Base-by-base conservation (phyloP, 345 rosid species). In the Brassica carinata region DNA sequence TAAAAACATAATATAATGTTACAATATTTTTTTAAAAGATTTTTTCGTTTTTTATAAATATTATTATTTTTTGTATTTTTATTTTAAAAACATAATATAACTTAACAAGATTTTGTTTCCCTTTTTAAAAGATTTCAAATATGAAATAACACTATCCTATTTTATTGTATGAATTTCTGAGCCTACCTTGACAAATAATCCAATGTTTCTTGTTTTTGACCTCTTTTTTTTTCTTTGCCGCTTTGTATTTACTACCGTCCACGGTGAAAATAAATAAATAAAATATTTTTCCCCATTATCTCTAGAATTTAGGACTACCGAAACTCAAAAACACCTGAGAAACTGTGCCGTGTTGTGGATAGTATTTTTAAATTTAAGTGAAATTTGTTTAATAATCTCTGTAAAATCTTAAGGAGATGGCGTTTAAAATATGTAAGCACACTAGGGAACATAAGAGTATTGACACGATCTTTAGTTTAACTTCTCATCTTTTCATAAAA, bases 271-370 rank as follows among this genome's bases (percentile, higher is more conserved):
- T 10, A 61, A 61, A 59, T 59, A 59, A 74, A 23, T 23, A 64
- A 1, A 40, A n/a, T 19, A 4, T 26, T 64, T 67, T 40, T 40
- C 10, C 43, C 48, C 14, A 40, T 40, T 2, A 57, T 80, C 59
- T 71, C 53, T 71, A 81, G 34, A 71, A 76, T 64, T 71, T 29
- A 77, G 61, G 34, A 62, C 45, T 51, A 57, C n/a, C 31, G 66
- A 81, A 81, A 78, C 66, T 33, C 79, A 59, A 62, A 66, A 84
- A 78, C 83, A 81, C 83, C 78, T 78, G 81, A 78, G 79, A 67
- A 74, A 79, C 43, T 69, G 78, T 78, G 75, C 78, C 62, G 58
- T 53, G 30, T 30, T 71, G 45, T 61, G 65, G 78, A 59, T 73
- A 74, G 17, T 67, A 33, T n/a, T 71, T 61, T 15, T 27, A 45